Evolutionary conservation across 805 yeast species (phyloP).

Genomic region (Metschnikowia bowlesiae): DNA sequence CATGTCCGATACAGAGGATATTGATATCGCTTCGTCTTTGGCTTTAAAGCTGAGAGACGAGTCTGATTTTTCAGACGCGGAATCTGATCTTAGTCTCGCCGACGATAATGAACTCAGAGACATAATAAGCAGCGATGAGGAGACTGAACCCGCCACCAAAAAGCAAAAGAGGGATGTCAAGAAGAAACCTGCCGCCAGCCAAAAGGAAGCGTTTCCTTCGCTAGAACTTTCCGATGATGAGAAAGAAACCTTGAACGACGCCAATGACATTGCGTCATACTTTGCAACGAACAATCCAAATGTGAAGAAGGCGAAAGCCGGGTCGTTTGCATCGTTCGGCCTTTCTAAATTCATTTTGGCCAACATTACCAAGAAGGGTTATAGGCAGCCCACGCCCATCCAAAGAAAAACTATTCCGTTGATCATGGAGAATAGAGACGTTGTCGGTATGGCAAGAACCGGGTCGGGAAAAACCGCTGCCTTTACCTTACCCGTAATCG

Average conservation of each 20-base stretch:
- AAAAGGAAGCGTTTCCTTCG: constrained; percentile 37
- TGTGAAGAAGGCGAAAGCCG: constrained; percentile 62
- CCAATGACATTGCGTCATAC: constrained; percentile 44
- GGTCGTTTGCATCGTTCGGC: constrained; percentile 89
- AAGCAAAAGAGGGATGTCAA: constrained; percentile 23
- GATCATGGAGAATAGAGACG: constrained; percentile 81
- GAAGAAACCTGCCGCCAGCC: constrained; percentile 5
- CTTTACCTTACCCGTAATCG: constrained; percentile 84
- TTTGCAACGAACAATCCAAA: constrained; percentile 38
- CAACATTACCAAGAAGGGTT: constrained; percentile 81
- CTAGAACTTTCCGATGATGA: constrained; percentile 50
- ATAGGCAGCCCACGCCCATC: constrained; percentile 93
- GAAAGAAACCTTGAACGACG: constrained; percentile 31
- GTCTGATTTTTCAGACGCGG: constrained; percentile 16
- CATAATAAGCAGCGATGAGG: constrained; percentile 48
- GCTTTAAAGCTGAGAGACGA: constrained; percentile 42
- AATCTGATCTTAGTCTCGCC: constrained; percentile 7
- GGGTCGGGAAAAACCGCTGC: constrained; percentile 99
- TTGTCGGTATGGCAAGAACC: constrained; percentile 99
- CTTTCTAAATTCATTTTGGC: constrained; percentile 64
- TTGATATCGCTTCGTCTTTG: constrained; percentile 60
- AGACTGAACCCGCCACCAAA: constrained; percentile 25
- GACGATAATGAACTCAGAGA: constrained; percentile 28
- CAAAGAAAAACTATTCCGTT: constrained; percentile 94
- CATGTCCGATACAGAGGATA: constrained; percentile 41